Base-by-base conservation (phyloP, 768 basidiomycete species). In the Panaeolus cyanescens region DNA sequence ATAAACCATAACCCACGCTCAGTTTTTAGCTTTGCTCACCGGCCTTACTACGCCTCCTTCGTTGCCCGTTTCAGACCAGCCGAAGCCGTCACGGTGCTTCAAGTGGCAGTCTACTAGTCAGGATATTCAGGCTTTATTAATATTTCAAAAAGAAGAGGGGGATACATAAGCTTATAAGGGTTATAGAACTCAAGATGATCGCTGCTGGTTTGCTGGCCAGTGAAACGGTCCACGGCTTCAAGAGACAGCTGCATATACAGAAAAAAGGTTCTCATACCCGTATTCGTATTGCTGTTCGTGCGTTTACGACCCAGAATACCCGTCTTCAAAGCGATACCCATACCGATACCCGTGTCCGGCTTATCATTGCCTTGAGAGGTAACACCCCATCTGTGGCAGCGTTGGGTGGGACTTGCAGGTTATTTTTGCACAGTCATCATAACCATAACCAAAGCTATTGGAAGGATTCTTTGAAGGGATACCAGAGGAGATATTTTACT, bases 401-500 rank as follows among this genome's bases (percentile, higher is more conserved):
- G n/a, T 28, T 28, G 13, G 25, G 45, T 50, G 10, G 25, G 45
- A 50, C 45, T 50, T n/a, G n/a, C n/a, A 28, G 45, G 2, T 50
- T 50, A 50, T 30, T 9, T 50, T 28, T 28, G 19, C 45, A 28
- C 45, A 22, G 20, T 54, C 36, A 59, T n/a, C 31, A 54, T 33
- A 22, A 59, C 78, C 68, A 75, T 76, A 56, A 81, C 77, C n/a
- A 79, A 78, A 50, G n/a, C 30, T 45, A 39, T 59, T 79, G 77
- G 79, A 80, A 80, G 20, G 54, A 60, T 40, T 36, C 3, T 50
- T 55, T 40, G 25, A 12, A 33, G 58, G 37, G 17, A 36, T 37
- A 20, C 55, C 32, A 34, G 32, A 42, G 39, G 19, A 37, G 17
- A 39, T 55, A 32, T 32, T 59, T 42, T 56, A 59, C 59, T 31